Percentiles rank a stretch among this genome's conserved stretches.
Conservation (phyloP, 2,329 filamentous ascomycete genomes). For the Podosphaera fusca region DNA sequence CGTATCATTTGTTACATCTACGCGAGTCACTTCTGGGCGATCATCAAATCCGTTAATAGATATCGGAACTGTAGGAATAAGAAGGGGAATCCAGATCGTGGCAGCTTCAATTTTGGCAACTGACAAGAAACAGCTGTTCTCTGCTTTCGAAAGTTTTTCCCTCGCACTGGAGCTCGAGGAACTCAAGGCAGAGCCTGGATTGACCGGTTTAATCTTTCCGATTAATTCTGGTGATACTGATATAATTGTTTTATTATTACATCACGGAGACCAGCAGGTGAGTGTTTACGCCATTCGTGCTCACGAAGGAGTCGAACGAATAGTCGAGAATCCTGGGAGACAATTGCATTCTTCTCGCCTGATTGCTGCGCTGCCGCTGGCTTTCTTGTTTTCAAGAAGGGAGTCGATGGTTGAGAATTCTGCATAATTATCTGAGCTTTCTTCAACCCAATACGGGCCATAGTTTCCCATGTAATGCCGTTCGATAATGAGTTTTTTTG, state of each 20-base stretch:
- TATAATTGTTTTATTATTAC: background rate
- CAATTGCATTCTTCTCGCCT: background rate
- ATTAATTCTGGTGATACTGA: background rate
- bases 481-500: background rate
- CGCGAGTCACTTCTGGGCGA: too few species aligned
- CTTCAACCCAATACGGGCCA: background rate
- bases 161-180: background rate
- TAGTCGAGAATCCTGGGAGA: background rate
- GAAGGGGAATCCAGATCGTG: too few species aligned
- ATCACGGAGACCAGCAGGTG: background rate
- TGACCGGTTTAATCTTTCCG: background rate
- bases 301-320: background rate
- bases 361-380: background rate
- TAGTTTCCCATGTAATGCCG: background rate
- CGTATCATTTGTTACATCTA: too few species aligned
- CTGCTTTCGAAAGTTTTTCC: background rate
- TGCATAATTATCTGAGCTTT: background rate
- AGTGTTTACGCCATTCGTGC: background rate
- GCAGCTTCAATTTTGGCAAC: too few species aligned
- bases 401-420: background rate
- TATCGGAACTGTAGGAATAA: too few species aligned
- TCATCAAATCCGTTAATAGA: too few species aligned
- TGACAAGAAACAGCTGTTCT: too few species aligned
- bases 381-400: background rate
- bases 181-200: background rate